These are phyloP conservation scores for Fraxinus baroniana DNA, from an alignment of 305 asterid species.

Conservation along the genomic window DNA sequence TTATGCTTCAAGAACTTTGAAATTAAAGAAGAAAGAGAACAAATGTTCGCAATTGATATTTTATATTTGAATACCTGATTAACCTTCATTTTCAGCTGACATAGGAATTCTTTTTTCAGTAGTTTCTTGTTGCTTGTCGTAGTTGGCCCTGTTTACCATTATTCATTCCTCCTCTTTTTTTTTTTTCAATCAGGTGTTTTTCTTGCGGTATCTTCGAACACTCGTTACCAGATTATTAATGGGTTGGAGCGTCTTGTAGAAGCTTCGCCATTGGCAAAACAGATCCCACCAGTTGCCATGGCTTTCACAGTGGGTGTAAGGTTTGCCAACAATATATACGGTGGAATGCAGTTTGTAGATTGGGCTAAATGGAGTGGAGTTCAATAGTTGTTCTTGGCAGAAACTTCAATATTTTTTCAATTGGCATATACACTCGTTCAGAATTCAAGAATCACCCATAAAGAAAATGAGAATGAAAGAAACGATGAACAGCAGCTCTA, in stretches of 20 bases:
- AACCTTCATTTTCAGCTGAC: background rate
- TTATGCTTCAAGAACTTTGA: background rate
- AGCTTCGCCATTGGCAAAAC: conserved; percentile 61
- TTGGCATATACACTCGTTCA: background rate
- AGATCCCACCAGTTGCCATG: conserved; percentile 57
- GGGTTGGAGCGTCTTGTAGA: conserved; percentile 70
- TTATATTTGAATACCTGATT: background rate
- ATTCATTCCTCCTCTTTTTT: background rate
- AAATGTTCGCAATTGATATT: background rate
- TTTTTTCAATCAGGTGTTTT: conserved; percentile 49
- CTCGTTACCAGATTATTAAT: conserved; percentile 74
- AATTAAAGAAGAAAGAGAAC: background rate
- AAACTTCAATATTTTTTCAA: background rate
- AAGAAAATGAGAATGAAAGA: background rate
- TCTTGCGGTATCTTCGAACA: conserved; percentile 75
- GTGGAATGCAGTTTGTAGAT: conserved; percentile 86
- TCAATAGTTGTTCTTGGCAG: conserved; percentile 35
- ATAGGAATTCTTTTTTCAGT: background rate
- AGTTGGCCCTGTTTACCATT: background rate
- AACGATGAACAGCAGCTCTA: background rate
- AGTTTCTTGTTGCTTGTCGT: background rate
- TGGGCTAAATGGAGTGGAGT: conserved; percentile 86
- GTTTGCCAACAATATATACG: conserved; percentile 73
- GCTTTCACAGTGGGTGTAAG: conserved; percentile 81
- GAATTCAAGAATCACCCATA: background rate